These are phyloP conservation scores for Ustilago shanxiensis DNA, from an alignment of 1,284 basidiomycete species.

Conservation along the genomic window DNA sequence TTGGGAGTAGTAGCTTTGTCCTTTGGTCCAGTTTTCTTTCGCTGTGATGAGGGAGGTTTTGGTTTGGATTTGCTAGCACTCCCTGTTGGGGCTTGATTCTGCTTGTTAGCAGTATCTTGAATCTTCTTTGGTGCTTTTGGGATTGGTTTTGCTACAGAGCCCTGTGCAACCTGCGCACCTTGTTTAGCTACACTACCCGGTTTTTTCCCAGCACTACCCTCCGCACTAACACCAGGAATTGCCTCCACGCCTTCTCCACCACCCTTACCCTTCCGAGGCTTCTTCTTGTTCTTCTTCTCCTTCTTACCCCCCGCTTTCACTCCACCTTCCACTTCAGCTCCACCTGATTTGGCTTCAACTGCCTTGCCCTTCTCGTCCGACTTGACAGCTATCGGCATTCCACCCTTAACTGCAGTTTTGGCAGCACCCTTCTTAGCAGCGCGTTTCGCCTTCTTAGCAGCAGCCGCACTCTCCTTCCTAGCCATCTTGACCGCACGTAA, in stretches of 20 bases:
- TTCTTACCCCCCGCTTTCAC: conserved; percentile 20
- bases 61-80: neutral
- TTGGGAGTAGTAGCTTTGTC: conserved; percentile 1
- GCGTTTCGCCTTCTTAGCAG: conserved; percentile 41
- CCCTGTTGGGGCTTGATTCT: too few relatives aligned
- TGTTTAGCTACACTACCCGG: neutral
- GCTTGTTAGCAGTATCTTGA: neutral
- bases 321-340: neutral
- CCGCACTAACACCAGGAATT: neutral
- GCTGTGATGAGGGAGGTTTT: neutral
- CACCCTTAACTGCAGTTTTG: neutral
- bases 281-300: conserved; percentile 8
- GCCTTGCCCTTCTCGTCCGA: neutral
- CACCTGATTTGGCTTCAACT: neutral
- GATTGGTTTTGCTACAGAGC: neutral
- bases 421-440: conserved; percentile 12
- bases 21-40: conserved; percentile 10
- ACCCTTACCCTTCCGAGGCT: conserved; percentile 14
- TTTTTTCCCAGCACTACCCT: neutral
- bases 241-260: neutral
- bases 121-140: neutral
- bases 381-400: neutral
- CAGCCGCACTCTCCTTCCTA: conserved; percentile 33
- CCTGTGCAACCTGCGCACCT: neutral
- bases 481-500: conserved; percentile 50